Percentiles rank a stretch among this genome's conserved stretches.
Conservation (phyloP, 116 monocot species). For the Zostera marina region DNA sequence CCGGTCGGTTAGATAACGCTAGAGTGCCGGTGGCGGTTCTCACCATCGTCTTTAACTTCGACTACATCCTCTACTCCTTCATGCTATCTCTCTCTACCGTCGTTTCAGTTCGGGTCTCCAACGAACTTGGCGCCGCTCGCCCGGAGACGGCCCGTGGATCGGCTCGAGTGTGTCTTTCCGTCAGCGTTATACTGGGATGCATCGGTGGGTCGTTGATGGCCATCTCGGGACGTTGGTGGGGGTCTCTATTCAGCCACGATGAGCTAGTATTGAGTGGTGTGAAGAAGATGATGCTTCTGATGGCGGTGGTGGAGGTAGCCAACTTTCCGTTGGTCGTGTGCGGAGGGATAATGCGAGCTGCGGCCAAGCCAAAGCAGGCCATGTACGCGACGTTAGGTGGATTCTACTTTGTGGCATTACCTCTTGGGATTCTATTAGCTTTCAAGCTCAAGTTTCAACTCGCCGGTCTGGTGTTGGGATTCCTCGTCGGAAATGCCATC, state of each 20-base stretch:
- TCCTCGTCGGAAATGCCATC: conserved; percentile 24
- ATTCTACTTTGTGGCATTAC: conserved; percentile 68
- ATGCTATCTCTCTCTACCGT: conserved; percentile 63
- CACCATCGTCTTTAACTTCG: conserved; percentile 78
- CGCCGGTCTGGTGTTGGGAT: conserved; percentile 48
- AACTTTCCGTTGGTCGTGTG: conserved; percentile 57
- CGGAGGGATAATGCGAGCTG: conserved; percentile 66
- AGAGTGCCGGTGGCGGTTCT: conserved; percentile 32
- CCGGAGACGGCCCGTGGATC: conserved; percentile 14
- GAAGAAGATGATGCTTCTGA: conserved; percentile 41
- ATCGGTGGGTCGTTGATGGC: conserved; percentile 24
- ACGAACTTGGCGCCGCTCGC: conserved; percentile 61
- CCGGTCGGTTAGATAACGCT: conserved; percentile 46
- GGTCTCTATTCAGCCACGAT: conserved; percentile 36
- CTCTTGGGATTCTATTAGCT: conserved; percentile 32
- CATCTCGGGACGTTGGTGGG: conserved; percentile 31
- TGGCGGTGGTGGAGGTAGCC: conserved; percentile 59
- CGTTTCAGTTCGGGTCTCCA: conserved; percentile 54
- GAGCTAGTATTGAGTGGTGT: conserved; percentile 16
- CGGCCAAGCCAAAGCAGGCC: conserved; percentile 56
- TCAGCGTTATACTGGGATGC: conserved; percentile 13
- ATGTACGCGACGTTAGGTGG: conserved; percentile 57
- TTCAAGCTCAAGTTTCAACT: conserved; percentile 41
- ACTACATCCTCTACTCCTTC: conserved; percentile 65
- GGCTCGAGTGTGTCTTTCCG: conserved; percentile 33